Evolutionary conservation across 257 asterid species (phyloP).

Genomic region (Solanum okadae): DNA sequence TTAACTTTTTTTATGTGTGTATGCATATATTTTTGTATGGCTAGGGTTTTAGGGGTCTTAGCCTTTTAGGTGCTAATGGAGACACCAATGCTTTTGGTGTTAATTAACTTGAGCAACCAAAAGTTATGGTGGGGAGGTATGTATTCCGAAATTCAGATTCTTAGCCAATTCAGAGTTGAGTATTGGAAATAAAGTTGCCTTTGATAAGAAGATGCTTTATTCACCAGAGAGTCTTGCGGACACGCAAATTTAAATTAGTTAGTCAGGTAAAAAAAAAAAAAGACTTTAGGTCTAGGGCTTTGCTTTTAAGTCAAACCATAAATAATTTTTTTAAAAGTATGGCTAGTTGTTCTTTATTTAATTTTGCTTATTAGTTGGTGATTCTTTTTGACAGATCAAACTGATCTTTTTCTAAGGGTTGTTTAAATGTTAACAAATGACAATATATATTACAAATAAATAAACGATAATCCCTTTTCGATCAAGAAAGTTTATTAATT

Average conservation of each 20-base stretch:
- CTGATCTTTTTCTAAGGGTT: neutral
- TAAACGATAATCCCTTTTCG: neutral
- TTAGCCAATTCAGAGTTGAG: fast-evolving
- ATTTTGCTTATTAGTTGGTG: neutral
- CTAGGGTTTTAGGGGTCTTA: neutral
- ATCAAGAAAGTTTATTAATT: neutral
- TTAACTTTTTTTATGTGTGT: neutral
- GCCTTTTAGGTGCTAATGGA: neutral
- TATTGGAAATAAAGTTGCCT: neutral
- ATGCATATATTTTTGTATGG: neutral
- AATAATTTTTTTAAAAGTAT: neutral
- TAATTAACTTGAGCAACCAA: neutral
- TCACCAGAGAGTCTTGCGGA: neutral
- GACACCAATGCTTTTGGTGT: neutral
- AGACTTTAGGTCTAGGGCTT: neutral
- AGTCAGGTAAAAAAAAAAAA: neutral
- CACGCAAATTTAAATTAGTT: neutral
- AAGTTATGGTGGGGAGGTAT: neutral
- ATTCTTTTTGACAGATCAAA: neutral
- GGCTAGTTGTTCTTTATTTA: neutral
- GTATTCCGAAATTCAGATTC: neutral
- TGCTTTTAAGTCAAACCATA: neutral
- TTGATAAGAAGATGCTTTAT: neutral
- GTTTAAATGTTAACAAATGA: neutral
- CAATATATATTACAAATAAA: neutral